Evolutionary conservation across 805 yeast genomes (phyloP).

Genomic region (Gaillardinia entomophila): DNA sequence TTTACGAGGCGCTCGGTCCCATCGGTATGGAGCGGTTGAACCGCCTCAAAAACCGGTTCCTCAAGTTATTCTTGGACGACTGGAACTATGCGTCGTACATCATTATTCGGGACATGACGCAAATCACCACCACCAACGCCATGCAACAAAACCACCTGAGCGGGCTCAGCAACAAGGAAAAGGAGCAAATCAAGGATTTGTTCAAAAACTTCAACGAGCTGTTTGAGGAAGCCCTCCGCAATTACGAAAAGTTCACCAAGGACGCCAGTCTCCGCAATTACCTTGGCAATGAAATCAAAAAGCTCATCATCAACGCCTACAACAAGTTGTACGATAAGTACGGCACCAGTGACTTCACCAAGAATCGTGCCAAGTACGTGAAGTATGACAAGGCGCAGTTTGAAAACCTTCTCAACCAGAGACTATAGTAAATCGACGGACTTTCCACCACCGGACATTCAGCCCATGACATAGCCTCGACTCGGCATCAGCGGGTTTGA

Average conservation of each 20-base stretch:
- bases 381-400: constrained; percentile 51
- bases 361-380: constrained; percentile 64
- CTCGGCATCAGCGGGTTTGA: too few relatives aligned
- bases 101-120: constrained; percentile 71
- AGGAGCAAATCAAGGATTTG: constrained; percentile 77
- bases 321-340: constrained; percentile 79
- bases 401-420: constrained; percentile 22
- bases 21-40: constrained; percentile 60
- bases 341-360: constrained; percentile 62
- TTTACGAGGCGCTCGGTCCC: constrained; percentile 50
- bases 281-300: constrained; percentile 65
- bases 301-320: constrained; percentile 75
- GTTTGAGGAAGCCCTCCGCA: constrained; percentile 70
- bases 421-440: constrained; percentile 3
- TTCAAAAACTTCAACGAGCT: constrained; percentile 76
- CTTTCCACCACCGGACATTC: too few relatives aligned
- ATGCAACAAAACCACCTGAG: constrained; percentile 4
- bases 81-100: constrained; percentile 80
- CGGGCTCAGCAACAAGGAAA: constrained; percentile 55
- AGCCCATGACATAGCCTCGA: too few relatives aligned
- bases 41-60: constrained; percentile 64
- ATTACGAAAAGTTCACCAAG: constrained; percentile 58
- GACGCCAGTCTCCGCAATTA: constrained; percentile 61
- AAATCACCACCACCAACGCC: constrained; percentile 49
- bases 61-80: constrained; percentile 63